A percentile compares a stretch with the other conserved stretches of the same genome.
Conservation (phyloP, 805 yeast genomes). For the Nakazawaea wickerhamii region DNA sequence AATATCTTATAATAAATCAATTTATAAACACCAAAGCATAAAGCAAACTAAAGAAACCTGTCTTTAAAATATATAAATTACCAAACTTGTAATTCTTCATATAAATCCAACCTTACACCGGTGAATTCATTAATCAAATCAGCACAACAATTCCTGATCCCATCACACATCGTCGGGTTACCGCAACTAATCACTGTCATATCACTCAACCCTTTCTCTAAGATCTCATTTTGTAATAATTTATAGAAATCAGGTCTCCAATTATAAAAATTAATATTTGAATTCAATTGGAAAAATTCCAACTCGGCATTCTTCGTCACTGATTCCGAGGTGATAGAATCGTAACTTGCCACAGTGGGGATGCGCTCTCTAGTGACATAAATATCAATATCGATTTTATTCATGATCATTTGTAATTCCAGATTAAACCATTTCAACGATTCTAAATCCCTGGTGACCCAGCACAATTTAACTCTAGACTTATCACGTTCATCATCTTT, state of each 20-base stretch:
- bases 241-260: conserved; percentile 42
- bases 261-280: conserved; percentile 33
- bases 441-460: conserved; percentile 37
- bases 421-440: conserved; percentile 39
- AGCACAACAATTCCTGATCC: conserved; percentile 38
- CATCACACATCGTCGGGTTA: conserved; percentile 49
- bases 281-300: conserved; percentile 14
- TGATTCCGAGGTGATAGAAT: neutral
- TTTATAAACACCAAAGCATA: too few species aligned
- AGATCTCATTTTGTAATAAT: conserved; percentile 32
- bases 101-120: conserved; percentile 43
- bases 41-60: too few species aligned
- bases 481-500: conserved; percentile 17
- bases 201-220: conserved; percentile 28
- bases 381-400: conserved; percentile 16
- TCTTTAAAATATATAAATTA: conserved; percentile 16
- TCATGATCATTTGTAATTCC: conserved; percentile 31
- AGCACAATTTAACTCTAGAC: conserved; percentile 36
- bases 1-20: too few species aligned
- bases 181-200: conserved; percentile 53
- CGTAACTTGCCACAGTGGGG: neutral
- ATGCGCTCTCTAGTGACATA: conserved; percentile 20
- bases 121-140: conserved; percentile 20
- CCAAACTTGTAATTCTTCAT: conserved; percentile 60
- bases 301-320: neutral